Percentiles rank a stretch among this genome's conserved stretches.
These are phyloP conservation scores for Ceratobasidium sp. DNA, from an alignment of 1,284 basidiomycete genomes.

Conservation along the genomic window DNA sequence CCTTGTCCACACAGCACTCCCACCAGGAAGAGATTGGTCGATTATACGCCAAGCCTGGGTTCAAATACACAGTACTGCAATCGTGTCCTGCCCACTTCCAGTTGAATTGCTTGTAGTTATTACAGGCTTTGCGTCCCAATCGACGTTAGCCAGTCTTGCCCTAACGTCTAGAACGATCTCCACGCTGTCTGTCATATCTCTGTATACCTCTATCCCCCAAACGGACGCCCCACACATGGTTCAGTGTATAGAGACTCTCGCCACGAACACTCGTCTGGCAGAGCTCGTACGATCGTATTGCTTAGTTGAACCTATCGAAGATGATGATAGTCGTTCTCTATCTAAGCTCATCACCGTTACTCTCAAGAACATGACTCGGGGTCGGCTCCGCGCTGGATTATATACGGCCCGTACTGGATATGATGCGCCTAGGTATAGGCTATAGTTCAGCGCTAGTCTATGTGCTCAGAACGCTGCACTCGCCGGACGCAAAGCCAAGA, in stretches of 20 bases:
- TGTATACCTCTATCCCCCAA: slow-evolving; percentile 21
- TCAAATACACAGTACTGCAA: no score
- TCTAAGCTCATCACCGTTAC: not conserved
- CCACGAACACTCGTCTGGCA: not conserved
- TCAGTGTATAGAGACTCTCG: slow-evolving; percentile 12
- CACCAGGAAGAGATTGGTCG: no score
- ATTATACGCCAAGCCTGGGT: no score
- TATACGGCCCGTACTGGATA: no score
- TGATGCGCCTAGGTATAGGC: no score
- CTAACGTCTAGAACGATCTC: not conserved
- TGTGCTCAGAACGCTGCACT: not conserved
- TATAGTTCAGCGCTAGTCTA: slow-evolving; percentile 8
- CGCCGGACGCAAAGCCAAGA: no score
- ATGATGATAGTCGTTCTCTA: no score
- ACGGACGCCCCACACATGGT: not conserved
- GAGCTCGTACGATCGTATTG: not conserved
- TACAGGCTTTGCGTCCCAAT: not conserved
- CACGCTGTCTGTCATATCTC: not conserved
- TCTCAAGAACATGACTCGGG: no score
- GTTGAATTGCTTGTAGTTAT: slow-evolving; percentile 22
- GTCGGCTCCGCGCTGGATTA: no score
- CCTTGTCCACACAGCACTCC: no score
- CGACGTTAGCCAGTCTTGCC: not conserved
- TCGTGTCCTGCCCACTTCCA: slow-evolving; percentile 6
- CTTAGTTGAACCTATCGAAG: not conserved